phyloP scores from a whole-genome alignment of 2,329 filamentous ascomycete genomes.

The Colletotrichum scovillei region DNA sequence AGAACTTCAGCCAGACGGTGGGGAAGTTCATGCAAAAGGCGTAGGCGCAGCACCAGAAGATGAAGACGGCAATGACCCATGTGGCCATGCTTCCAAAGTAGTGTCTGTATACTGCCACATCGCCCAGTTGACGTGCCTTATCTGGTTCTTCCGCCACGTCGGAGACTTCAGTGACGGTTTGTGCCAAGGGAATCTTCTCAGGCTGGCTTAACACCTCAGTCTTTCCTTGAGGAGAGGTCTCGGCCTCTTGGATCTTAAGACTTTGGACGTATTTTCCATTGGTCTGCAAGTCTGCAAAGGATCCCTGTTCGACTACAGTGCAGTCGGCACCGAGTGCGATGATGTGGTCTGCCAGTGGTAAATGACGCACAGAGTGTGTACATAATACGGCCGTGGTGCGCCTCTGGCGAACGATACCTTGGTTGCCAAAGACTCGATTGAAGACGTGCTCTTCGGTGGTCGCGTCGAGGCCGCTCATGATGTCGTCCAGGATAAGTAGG shows the following conservation, averaged over 20 bases:
- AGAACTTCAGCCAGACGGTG: conserved; percentile 54
- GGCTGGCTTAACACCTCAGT: not conserved
- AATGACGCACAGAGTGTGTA: conserved; percentile 51
- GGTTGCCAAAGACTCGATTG: conserved; percentile 41
- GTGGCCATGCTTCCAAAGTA: conserved; percentile 45
- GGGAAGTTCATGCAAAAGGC: conserved; percentile 45
- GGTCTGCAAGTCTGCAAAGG: conserved; percentile 49
- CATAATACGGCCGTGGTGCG: conserved; percentile 47
- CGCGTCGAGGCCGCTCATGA: conserved; percentile 49
- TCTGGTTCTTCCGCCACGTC: not conserved
- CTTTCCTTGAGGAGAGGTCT: conserved; percentile 14
- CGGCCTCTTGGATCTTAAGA: conserved; percentile 46
- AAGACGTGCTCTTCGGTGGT: conserved; percentile 47
- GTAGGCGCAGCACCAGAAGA: conserved; percentile 37
- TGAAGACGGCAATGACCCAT: conserved; percentile 35
- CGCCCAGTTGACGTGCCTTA: conserved; percentile 43
- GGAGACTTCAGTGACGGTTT: not conserved
- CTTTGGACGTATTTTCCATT: conserved; percentile 52
- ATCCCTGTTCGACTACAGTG: conserved; percentile 53
- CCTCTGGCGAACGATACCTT: conserved; percentile 41
- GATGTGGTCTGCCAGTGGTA: conserved; percentile 56
- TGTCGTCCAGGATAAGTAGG: conserved; percentile 48
- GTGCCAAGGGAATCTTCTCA: not conserved
- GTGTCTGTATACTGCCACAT: conserved; percentile 47
- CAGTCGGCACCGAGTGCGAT: conserved; percentile 54